These are phyloP conservation scores for Saccharomycopsis babjevae DNA, from an alignment of 805 yeast genomes.

Conservation along the genomic window DNA sequence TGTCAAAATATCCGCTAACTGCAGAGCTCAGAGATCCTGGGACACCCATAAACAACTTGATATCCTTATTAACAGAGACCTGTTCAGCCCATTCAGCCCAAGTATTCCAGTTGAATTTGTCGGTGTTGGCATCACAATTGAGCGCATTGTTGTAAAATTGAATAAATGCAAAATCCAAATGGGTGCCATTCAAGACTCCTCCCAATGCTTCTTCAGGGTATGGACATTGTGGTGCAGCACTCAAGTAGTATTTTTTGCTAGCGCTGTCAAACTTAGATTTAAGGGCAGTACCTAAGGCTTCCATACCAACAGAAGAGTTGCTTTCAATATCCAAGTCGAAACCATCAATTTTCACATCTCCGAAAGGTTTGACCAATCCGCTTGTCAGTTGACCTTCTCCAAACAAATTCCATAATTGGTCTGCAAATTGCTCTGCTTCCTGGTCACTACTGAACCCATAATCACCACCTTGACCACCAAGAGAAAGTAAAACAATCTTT, in stretches of 20 bases:
- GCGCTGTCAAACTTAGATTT: constrained; percentile 39
- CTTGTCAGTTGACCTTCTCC: constrained; percentile 31
- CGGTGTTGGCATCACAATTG: constrained; percentile 31
- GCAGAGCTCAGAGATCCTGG: constrained; percentile 58
- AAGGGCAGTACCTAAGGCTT: constrained; percentile 44
- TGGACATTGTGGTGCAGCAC: constrained; percentile 91
- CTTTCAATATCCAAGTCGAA: constrained; percentile 86
- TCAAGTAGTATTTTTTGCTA: constrained; percentile 56
- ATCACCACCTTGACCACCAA: constrained; percentile 52
- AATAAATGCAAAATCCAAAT: constrained; percentile 71
- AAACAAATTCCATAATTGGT: constrained; percentile 42
- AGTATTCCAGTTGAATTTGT: constrained; percentile 54
- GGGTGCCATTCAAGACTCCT: constrained; percentile 44
- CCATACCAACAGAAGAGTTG: constrained; percentile 51
- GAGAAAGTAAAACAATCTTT: constrained; percentile 45
- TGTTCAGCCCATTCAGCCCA: constrained; percentile 58
- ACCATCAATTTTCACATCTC: constrained; percentile 56
- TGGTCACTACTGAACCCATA: constrained; percentile 43
- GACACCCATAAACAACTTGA: constrained; percentile 64
- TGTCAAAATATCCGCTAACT: constrained; percentile 48
- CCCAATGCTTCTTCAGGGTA: constrained; percentile 71
- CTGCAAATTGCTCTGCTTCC: constrained; percentile 45
- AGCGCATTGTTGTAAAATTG: constrained; percentile 88
- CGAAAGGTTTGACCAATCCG: constrained; percentile 33
- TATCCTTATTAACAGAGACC: constrained; percentile 54